Evolutionary conservation across 352 stramenopile species (phyloP).

Genomic region (Globisporangium ultimum): DNA sequence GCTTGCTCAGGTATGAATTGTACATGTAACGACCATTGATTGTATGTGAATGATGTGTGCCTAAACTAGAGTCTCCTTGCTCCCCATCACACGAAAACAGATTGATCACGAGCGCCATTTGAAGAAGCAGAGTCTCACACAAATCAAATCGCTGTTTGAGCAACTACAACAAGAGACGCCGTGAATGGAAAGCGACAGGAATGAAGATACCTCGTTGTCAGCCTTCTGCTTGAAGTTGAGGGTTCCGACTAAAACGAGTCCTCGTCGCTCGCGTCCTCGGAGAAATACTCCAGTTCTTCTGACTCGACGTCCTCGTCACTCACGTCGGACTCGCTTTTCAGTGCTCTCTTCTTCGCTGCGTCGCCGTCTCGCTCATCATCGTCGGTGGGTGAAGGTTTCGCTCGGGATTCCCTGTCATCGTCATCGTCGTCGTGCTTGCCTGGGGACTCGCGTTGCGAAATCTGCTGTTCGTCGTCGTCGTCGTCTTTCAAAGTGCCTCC

Average conservation of each 20-base stretch:
- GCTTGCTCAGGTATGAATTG: slow-evolving; percentile 39
- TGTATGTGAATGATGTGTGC: neutral
- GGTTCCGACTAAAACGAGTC: slow-evolving; percentile 63
- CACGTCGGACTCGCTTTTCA: slow-evolving; percentile 45
- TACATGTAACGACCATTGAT: neutral
- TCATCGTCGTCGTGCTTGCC: slow-evolving; percentile 8
- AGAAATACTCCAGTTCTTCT: slow-evolving; percentile 84
- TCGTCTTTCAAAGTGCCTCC: neutral
- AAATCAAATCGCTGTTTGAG: slow-evolving; percentile 79
- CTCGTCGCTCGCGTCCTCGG: slow-evolving; percentile 73
- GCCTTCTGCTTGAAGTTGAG: neutral
- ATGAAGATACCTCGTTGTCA: neutral
- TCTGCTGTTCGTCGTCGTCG: neutral
- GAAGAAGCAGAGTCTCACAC: slow-evolving; percentile 65
- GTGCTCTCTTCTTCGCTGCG: slow-evolving; percentile 33
- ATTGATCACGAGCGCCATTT: slow-evolving; percentile 65
- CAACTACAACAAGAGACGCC: slow-evolving; percentile 56
- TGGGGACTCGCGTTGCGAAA: neutral
- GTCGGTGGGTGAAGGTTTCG: neutral
- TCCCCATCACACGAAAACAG: slow-evolving; percentile 12
- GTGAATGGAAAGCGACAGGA: slow-evolving; percentile 11
- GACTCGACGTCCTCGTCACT: slow-evolving; percentile 69
- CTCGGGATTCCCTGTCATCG: neutral
- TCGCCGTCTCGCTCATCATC: slow-evolving; percentile 27
- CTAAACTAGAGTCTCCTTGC: neutral